A percentile compares a stretch with the other conserved stretches of the same genome.
Conservation (phyloP, 2,329 filamentous ascomycete species). For the Chaetomiaceae sp. region DNA sequence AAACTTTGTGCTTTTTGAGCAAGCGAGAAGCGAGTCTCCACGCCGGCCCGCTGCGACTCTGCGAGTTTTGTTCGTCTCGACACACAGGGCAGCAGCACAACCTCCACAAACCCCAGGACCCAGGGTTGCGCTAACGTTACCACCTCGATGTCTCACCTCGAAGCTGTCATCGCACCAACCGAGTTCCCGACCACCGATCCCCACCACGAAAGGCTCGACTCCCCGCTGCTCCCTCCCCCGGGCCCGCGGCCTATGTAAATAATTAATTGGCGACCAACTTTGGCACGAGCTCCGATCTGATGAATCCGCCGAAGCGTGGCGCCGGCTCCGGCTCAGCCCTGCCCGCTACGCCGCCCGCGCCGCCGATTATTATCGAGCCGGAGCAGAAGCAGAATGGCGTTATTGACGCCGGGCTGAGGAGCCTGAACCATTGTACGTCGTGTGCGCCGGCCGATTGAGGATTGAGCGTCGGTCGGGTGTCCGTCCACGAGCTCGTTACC, state of each 20-base stretch:
- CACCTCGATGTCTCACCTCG: too few relatives aligned
- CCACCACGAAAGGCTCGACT: too few relatives aligned
- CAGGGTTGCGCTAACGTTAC: too few relatives aligned
- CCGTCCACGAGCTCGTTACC: too few relatives aligned
- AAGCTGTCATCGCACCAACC: too few relatives aligned
- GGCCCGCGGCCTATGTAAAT: not conserved
- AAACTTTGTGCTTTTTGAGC: too few relatives aligned
- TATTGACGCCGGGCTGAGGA: conserved; percentile 72
- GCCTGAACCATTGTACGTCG: conserved; percentile 68
- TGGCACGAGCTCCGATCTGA: conserved; percentile 18
- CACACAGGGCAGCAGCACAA: too few relatives aligned
- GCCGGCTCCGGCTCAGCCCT: conserved; percentile 31
- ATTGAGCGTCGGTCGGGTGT: not conserved
- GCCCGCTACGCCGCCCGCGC: conserved; percentile 35
- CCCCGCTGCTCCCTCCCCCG: not conserved
- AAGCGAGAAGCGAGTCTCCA: too few relatives aligned
- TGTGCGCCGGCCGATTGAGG: conserved; percentile 2
- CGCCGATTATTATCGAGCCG: conserved; percentile 12
- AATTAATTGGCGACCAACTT: conserved; percentile 16
- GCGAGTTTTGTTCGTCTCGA: too few relatives aligned
- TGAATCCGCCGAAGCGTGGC: conserved; percentile 26
- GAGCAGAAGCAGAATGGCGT: conserved; percentile 27
- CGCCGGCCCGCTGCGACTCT: too few relatives aligned
- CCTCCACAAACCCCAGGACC: too few relatives aligned
- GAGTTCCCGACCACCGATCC: too few relatives aligned